phyloP scores from a whole-genome alignment of 129 eudicot genomes.

The Pittosporum tobira region DNA sequence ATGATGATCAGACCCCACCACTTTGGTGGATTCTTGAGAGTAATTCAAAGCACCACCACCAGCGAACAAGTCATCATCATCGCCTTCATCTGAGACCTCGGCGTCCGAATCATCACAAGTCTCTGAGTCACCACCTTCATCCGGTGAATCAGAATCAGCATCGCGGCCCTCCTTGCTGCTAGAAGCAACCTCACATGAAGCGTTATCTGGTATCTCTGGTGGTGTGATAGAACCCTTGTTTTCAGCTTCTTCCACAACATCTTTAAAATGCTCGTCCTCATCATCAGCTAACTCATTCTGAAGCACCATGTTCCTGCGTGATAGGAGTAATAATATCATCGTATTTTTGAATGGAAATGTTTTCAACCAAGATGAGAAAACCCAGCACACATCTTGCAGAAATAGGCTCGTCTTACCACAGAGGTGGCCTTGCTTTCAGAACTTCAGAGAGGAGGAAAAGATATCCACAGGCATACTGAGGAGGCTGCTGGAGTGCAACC shows the following conservation, averaged over 20 bases:
- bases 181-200: conserved; percentile 19
- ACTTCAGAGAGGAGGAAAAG: conserved; percentile 95
- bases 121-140: conserved; percentile 37
- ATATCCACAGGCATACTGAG: conserved; percentile 94
- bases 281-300: conserved; percentile 90
- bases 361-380: background rate
- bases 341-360: background rate
- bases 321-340: conserved; percentile 4
- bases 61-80: conserved; percentile 40
- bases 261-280: conserved; percentile 91
- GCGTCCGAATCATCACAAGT: conserved; percentile 53
- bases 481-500: conserved; percentile 95
- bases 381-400: background rate
- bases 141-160: conserved; percentile 30
- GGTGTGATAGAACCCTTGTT: conserved; percentile 10
- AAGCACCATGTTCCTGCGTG: conserved; percentile 71
- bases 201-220: conserved; percentile 16
- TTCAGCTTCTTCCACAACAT: conserved; percentile 53
- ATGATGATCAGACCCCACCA: conserved; percentile 18
- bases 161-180: conserved; percentile 3
- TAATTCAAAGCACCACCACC: conserved; percentile 27
- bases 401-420: conserved; percentile 49
- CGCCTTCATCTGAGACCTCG: conserved; percentile 45
- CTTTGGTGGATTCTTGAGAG: conserved; percentile 23
- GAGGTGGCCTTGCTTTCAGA: conserved; percentile 93